Conservation (phyloP, 148 eudicot species). For the Fagopyrum homotropicum region DNA sequence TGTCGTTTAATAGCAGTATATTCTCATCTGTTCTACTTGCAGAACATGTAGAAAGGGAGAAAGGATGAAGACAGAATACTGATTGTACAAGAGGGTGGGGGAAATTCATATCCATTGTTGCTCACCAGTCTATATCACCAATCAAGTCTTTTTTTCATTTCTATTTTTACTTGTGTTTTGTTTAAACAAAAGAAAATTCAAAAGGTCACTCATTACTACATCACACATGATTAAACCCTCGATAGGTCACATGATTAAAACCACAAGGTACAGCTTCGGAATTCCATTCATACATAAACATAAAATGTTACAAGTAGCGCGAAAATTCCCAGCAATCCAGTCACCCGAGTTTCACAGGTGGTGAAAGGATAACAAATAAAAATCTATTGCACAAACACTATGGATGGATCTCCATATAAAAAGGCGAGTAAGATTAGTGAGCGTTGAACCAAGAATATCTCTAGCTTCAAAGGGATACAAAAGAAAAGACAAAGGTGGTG, state of each 20-base stretch:
- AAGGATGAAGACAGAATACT: neutral
- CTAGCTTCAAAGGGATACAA: neutral
- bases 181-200: neutral
- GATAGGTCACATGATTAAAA: neutral
- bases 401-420: neutral
- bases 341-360: conserved; percentile 4
- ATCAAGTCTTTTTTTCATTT: neutral
- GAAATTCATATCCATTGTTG: neutral
- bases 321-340: neutral
- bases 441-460: neutral
- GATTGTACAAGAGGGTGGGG: neutral
- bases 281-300: neutral
- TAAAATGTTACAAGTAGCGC: neutral
- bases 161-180: neutral
- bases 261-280: neutral
- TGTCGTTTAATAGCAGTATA: neutral
- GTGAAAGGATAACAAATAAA: neutral
- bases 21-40: neutral
- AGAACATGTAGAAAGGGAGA: conserved; percentile 5
- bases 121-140: neutral
- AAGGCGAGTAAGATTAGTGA: conserved; percentile 2
- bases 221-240: neutral
- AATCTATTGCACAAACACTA: conserved; percentile 6
- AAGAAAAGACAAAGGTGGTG: neutral
- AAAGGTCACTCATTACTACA: too few relatives aligned